Base-by-base conservation (phyloP, 345 rosid species). In the Citrus unshiu region DNA sequence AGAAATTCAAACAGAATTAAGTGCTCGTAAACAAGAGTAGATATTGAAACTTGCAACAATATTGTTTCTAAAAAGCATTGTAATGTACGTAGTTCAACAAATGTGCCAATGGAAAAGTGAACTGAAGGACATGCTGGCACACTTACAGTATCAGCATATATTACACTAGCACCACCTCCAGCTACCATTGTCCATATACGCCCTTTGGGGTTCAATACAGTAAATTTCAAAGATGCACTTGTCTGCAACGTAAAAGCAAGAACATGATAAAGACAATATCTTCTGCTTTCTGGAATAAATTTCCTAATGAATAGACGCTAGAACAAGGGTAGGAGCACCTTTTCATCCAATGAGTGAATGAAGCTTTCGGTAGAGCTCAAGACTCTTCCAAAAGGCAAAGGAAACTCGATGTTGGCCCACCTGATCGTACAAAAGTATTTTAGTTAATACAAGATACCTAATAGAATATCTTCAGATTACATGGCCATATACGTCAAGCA, bases 101-200 rank as follows among this genome's bases (percentile, higher is more conserved):
- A 73, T 60, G 56, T 51, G 70, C 63, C 51, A 30, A 57, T 46
- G 19, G 58, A 43, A 30, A 63, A 37, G 34, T 12, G 30, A 43
- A 66, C 16, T 18, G 37, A 13, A 67, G 51, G 12, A 67, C 37
- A 78, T 19, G 30, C 27, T 21, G 60, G 19, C 77, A 29, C 7
- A 64, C 93, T 87, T 76, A 96, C 98, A 5, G 98, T 96, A 78
- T 96, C 98, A 27, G 97, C 99, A 87, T 96, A 94, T 75, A 96
- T 96, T 54, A 96, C 98, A 83, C 99, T 96, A 59, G 99, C 99
- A 83, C 98, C 97, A 43, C 98, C 99, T 75, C 99, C 99, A 73
- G 98, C 99, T 51, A 96, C 99, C 98, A 94, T 96, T 4, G 98
- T 96, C 99, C 99, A 96, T 71, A 94, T 94, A 54, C 97, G 93